Base-by-base conservation (phyloP, 2,329 filamentous ascomycete species). In the Fusarium palustre region DNA sequence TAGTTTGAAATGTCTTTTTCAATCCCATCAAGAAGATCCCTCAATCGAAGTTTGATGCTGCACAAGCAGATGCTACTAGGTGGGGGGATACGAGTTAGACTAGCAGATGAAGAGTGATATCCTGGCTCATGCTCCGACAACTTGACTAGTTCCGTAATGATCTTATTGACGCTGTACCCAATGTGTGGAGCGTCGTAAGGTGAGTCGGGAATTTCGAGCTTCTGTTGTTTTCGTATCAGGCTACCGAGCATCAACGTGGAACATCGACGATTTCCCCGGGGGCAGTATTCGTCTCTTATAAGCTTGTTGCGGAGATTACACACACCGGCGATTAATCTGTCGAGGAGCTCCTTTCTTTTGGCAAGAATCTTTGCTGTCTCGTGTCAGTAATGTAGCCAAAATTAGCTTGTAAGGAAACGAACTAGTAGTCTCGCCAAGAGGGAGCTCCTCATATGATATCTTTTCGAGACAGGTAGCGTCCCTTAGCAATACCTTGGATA, bases 281-380 rank as follows among this genome's bases (percentile, higher is more conserved):
- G 2, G n/a, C 52, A 60, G 11, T 4, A n/a, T 0, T 2, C 0
- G 8, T 34, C 22, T 5, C 1, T 15, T 4, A 2, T 30, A 18
- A 46, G 28, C 11, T 0, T 20, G 12, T 9, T 0, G 1, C 30
- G 34, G 8, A 58, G 41, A 0, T 24, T 4, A 1, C 48, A 4
- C 5, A 64, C 10, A 0, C 2, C 11, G 2, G 0, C 1, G 0
- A 58, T 5, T 6, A 58, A 4, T 6, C 3, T 8, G 0, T 8
- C 2, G 12, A 65, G 20, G 2, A 36, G 13, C 3, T 59, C 13
- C 22, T 39, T 20, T 11, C 41, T 47, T 6, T 2, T 38, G 0
- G 0, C 4, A 13, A 38, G 39, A 7, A 64, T 18, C 2, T 7
- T 24, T 2, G 1, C 61, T 55, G 25, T 12, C 2, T 1, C 3